These are phyloP conservation scores for Solanum phureja DNA, from an alignment of 257 asterid species.

Conservation along the genomic window DNA sequence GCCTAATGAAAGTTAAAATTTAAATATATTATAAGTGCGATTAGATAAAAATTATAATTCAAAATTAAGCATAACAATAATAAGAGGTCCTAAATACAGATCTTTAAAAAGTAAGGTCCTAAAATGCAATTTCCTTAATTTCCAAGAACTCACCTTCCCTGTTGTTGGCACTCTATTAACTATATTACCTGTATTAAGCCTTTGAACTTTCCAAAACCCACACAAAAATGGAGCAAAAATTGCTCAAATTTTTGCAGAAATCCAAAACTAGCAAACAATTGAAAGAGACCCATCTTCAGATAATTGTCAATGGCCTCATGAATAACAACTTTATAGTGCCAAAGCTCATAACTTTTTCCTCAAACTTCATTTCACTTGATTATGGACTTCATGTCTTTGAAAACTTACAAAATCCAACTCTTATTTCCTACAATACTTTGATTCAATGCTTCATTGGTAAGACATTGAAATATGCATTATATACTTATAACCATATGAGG, in stretches of 20 bases:
- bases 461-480: constrained; percentile 16
- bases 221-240: constrained; percentile 30
- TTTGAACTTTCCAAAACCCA: neutral
- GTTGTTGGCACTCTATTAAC: neutral
- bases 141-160: neutral
- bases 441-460: constrained; percentile 40
- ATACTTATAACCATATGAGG: constrained; percentile 22
- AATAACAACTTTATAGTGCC: constrained; percentile 25
- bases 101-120: neutral
- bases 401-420: constrained; percentile 10
- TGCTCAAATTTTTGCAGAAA: constrained; percentile 22
- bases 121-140: neutral
- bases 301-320: constrained; percentile 30
- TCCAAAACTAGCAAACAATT: constrained; percentile 24
- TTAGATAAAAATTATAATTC: neutral
- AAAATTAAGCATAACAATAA: neutral
- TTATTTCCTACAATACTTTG: constrained; percentile 31
- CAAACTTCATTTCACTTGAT: constrained; percentile 28
- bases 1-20: neutral
- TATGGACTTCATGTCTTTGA: constrained; percentile 19
- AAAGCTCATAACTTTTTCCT: constrained; percentile 24
- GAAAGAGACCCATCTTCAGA: constrained; percentile 41
- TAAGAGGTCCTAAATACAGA: neutral
- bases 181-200: neutral
- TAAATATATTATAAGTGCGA: neutral